phyloP scores from a whole-genome alignment of 164 flowering plant genomes.

The Kalanchoe fedtschenkoi region DNA sequence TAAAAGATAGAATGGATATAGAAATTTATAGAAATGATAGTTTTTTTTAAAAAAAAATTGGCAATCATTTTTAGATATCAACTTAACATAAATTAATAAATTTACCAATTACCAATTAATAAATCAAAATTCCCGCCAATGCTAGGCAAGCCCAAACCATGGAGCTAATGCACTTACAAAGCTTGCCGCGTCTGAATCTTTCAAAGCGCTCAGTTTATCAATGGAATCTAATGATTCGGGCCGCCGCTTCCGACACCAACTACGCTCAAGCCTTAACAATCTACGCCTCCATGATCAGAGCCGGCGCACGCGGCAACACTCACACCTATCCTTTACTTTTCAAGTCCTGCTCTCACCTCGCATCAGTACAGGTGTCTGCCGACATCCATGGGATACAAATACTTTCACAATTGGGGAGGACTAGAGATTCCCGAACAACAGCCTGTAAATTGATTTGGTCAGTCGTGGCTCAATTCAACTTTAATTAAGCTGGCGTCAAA shows the following conservation, averaged over 20 bases:
- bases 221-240: constrained; percentile 27
- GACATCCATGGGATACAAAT: constrained; percentile 78
- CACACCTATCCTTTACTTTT: constrained; percentile 25
- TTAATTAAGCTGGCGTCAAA: background rate
- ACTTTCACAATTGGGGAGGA: constrained; percentile 80
- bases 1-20: no score
- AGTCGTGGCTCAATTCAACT: constrained; percentile 2
- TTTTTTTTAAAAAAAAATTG: no score
- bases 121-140: no score
- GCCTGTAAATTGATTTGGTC: constrained; percentile 36
- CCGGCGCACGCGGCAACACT: constrained; percentile 19
- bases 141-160: no score
- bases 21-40: no score
- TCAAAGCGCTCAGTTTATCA: constrained; percentile 14
- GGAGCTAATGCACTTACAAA: no score
- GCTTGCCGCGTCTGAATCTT: no score
- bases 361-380: constrained; percentile 38
- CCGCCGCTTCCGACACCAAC: constrained; percentile 15
- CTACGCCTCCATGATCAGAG: constrained; percentile 19
- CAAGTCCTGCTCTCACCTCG: constrained; percentile 22
- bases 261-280: constrained; percentile 15
- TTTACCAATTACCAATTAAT: no score
- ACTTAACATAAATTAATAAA: no score
- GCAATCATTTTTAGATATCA: no score
- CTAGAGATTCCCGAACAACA: constrained; percentile 70